Evolutionary conservation across 1,139 yeast genomes (phyloP).

Genomic region (Torulaspora globosa): DNA sequence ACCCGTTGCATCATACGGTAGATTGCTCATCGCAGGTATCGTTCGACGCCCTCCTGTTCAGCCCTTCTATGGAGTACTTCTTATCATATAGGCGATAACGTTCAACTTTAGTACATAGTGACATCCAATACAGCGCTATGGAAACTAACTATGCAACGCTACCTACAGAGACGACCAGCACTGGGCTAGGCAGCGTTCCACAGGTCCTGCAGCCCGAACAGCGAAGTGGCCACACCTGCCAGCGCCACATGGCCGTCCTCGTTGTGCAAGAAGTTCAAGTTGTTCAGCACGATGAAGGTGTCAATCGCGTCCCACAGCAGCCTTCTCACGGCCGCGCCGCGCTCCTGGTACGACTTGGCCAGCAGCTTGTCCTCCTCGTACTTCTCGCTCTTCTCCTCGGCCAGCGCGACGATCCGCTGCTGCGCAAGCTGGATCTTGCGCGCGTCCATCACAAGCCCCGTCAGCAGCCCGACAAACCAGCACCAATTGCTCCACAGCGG

Average conservation of each 20-base stretch:
- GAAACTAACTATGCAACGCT: neutral
- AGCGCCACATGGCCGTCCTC: conserved; percentile 82
- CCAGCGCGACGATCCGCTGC: conserved; percentile 26
- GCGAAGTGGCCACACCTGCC: conserved; percentile 79
- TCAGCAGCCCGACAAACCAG: conserved; percentile 73
- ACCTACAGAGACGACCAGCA: too few species aligned
- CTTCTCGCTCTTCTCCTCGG: conserved; percentile 31
- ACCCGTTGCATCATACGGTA: conserved; percentile 16
- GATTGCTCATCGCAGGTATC: conserved; percentile 3
- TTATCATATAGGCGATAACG: neutral
- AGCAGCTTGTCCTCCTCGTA: conserved; percentile 21
- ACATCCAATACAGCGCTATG: neutral
- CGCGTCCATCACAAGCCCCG: conserved; percentile 54
- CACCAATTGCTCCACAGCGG: conserved; percentile 51
- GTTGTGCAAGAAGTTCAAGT: conserved; percentile 55
- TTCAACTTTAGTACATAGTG: neutral
- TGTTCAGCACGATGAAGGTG: conserved; percentile 68
- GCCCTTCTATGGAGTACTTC: neutral
- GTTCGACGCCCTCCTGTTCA: neutral
- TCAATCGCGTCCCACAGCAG: conserved; percentile 79
- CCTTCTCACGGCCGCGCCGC: conserved; percentile 52
- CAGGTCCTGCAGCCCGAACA: conserved; percentile 70
- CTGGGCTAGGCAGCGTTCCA: conserved; percentile 41
- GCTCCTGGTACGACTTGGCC: conserved; percentile 37
- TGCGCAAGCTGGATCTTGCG: conserved; percentile 44